Percentiles rank a stretch among this genome's conserved stretches.
These are phyloP conservation scores for Tilletia indica DNA, from an alignment of 1,284 basidiomycete species.

Conservation along the genomic window DNA sequence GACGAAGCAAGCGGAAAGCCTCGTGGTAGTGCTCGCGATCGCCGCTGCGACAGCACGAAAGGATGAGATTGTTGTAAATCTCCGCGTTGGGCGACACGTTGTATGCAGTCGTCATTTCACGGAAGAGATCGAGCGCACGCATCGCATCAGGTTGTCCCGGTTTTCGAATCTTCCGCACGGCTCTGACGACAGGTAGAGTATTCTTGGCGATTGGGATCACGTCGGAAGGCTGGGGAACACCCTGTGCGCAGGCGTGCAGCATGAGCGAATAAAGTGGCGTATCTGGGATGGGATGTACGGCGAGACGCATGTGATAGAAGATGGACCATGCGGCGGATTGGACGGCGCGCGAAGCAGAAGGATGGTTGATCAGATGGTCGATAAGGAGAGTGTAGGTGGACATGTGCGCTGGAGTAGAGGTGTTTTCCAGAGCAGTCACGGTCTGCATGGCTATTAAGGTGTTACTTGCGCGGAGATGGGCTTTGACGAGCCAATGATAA, in stretches of 20 bases:
- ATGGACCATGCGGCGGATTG: conserved; percentile 69
- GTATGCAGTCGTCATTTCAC: conserved; percentile 76
- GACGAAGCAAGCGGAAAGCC: conserved; percentile 60
- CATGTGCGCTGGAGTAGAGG: conserved; percentile 35
- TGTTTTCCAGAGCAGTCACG: conserved; percentile 33
- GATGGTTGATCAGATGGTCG: conserved; percentile 32
- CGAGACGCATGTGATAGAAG: conserved; percentile 91
- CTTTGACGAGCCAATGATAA: conserved; percentile 44
- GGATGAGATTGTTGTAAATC: conserved; percentile 79
- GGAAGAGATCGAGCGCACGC: conserved; percentile 86
- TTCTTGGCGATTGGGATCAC: background rate
- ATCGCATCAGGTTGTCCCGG: conserved; percentile 69
- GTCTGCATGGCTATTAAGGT: conserved; percentile 34
- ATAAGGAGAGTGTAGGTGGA: conserved; percentile 49
- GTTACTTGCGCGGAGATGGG: conserved; percentile 30
- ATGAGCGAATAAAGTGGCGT: conserved; percentile 74
- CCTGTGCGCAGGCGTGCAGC: conserved; percentile 78
- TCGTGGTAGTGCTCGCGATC: conserved; percentile 45
- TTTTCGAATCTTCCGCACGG: background rate
- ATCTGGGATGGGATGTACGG: conserved; percentile 80
- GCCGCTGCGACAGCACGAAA: conserved; percentile 63
- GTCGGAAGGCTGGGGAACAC: conserved; percentile 58
- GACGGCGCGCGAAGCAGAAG: conserved; percentile 24
- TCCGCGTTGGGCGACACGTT: conserved; percentile 66
- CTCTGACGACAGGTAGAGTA: background rate